Base-by-base conservation (phyloP, 192 early-diverging fungal species). In the Powellomyces hirtus region DNA sequence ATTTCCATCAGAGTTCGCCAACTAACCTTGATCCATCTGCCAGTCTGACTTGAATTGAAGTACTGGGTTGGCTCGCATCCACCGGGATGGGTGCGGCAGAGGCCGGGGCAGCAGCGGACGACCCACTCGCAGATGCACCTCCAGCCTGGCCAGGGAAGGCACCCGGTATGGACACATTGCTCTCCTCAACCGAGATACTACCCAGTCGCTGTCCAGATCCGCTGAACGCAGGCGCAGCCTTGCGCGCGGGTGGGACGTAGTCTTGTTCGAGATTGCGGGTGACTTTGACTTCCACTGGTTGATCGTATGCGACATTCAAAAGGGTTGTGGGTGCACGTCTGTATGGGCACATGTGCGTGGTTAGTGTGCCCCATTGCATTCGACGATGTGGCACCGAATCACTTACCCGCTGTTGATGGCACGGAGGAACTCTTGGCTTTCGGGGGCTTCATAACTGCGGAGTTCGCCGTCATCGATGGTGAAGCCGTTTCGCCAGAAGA, bases 401-500 rank as follows among this genome's bases (percentile, higher is more conserved):
- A 16, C 4, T 2, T 83, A 92, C 89, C 95, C 95, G 63, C 85
- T 88, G 56, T 94, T 92, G 62, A 98, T 97, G 18, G 89, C 88
- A 55, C 89, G 85, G 64, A 98, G 80, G 53, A 92, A 84, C 70
- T 90, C 87, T 74, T 89, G 82, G 79, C 92, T 96, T 64, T 84
- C 81, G 5, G 96, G 95, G 67, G 95, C 94, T 53, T 91, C 87
- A 59, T 92, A 94, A 45, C 83, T 75, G 69, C 90, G 79, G 55
- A 99, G 77, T 1, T 93, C 92, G 1, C 97, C 97, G 66, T 97
- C 93, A 22, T 92, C 95, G 68, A 99, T 82, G 55, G 90, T 95
- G 70, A 98, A 99, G 58, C 97, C 97, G 70, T 97, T 91, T 60
- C 89, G 80, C 93, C 95, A 99, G 67, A 99, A 98, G 13, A 92